Evolutionary conservation across 179 eudicot species (phyloP), one percentile per base, ranked within the genome.

Genomic region (Corrigiola litoralis): DNA sequence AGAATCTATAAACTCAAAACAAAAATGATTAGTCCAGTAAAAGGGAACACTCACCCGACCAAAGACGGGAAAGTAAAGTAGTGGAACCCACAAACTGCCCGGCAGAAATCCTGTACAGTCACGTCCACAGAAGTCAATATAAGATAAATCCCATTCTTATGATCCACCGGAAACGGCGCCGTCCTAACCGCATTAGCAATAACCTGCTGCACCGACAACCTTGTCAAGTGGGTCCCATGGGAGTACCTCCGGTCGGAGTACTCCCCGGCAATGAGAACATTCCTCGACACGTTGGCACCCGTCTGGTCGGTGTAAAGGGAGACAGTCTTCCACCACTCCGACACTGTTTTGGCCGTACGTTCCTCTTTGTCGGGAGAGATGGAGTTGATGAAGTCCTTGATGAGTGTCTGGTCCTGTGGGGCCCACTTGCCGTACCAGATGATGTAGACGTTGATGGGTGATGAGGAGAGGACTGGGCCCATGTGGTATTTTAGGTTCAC

Each of bases 41-140:
- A 37, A 24, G 23, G 10, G 14, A 1, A 11, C 6, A 44, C 52
- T 8, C 45, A 61, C 5, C 96, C 96, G 0, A 89, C 96, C 20
- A 69, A 61, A 1, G 98, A 92, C 0, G 98, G 89, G 70, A 92
- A 92, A 0, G 98, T 92, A 71, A 92, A 92, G 78, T 92, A 92
- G 77, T 92, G 96, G 68, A 92, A 92, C 21, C 98, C 98, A 42
- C 98, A 92, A 0, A 92, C 98, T 0, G 96, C 96, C 1, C 96
- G 79, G 72, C 98, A 92, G 75, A 81, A 92, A 50, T 92, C 98
- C 73, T 92, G 95, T 52, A 92, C 53, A 5, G 85, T 82, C 11
- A 92, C 98, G 74, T 89, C 98, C 1, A 6, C 62, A 3, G 95
- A 76, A 0, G 96, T 85, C 4, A 92, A 63, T 11, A 92, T 75